Conservation (phyloP, 768 basidiomycete species). For the Dendrothele bispora region DNA sequence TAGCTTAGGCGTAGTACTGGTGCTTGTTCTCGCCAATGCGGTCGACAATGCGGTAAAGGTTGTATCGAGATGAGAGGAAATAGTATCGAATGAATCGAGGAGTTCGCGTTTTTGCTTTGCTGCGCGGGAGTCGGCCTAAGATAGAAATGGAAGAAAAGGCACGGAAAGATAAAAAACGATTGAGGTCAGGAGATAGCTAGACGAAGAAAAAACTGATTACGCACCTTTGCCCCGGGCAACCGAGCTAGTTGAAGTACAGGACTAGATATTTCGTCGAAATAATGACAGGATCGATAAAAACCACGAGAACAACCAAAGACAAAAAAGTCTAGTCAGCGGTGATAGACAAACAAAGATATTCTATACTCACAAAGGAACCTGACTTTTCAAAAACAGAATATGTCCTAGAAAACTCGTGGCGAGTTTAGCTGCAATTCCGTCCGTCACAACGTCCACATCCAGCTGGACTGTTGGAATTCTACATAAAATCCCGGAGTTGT, state of each 20-base stretch:
- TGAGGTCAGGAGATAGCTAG: not conserved
- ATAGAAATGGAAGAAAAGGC: too few species aligned
- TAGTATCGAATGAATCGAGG: conserved; percentile 64
- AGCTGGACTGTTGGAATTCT: conserved; percentile 44
- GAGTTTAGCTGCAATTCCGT: conserved; percentile 62
- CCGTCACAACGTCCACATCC: conserved; percentile 51
- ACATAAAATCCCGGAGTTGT: too few species aligned
- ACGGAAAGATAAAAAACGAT: too few species aligned
- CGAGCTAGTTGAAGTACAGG: conserved; percentile 65
- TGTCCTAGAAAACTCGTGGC: conserved; percentile 65
- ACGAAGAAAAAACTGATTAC: conserved; percentile 7
- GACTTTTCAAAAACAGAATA: conserved; percentile 75
- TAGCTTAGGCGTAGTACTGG: conserved; percentile 1
- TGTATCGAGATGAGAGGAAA: conserved; percentile 71
- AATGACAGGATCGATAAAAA: too few species aligned
- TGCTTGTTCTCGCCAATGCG: conserved; percentile 46
- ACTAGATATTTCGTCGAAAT: too few species aligned
- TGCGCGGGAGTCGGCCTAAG: conserved; percentile 40
- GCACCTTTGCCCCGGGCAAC: conserved; percentile 48
- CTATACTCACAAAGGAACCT: conserved; percentile 74
- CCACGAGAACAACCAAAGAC: too few species aligned
- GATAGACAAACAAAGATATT: not conserved
- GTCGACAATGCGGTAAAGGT: conserved; percentile 75
- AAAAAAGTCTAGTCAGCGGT: not conserved
- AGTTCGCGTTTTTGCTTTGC: conserved; percentile 63